Conservation (phyloP, 2,329 filamentous ascomycete genomes). For the Pseudomassariella vexata region DNA sequence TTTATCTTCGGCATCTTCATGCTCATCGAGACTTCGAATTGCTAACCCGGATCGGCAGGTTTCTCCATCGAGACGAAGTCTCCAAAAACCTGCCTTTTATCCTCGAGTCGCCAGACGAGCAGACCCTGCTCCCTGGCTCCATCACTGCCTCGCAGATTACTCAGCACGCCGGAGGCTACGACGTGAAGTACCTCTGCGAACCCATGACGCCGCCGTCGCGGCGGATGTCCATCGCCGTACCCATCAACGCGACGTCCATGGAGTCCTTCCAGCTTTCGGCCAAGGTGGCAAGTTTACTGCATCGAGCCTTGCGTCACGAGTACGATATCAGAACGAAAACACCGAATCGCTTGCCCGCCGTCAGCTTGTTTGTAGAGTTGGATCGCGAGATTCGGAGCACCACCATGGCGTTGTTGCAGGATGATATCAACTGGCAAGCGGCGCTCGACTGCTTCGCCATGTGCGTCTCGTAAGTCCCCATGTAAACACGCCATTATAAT, state of each 20-base stretch:
- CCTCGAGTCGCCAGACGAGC: slow-evolving; percentile 20
- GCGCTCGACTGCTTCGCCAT: slow-evolving; percentile 27
- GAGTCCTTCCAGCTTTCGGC: slow-evolving; percentile 23
- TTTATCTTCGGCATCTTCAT: not conserved
- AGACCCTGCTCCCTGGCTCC: slow-evolving; percentile 22
- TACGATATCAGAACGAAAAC: slow-evolving; percentile 14
- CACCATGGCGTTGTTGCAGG: slow-evolving; percentile 17
- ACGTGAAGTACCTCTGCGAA: slow-evolving; percentile 27
- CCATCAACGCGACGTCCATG: slow-evolving; percentile 1
- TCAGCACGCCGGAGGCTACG: slow-evolving; percentile 16
- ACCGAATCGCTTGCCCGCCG: slow-evolving; percentile 16
- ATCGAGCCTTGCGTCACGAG: slow-evolving; percentile 21
- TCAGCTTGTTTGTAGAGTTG: slow-evolving; percentile 18
- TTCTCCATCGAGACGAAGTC: slow-evolving; percentile 23
- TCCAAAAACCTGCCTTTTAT: slow-evolving; percentile 23
- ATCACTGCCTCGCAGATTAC: slow-evolving; percentile 14
- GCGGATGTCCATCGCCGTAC: slow-evolving; percentile 1
- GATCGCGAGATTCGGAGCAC: slow-evolving; percentile 22
- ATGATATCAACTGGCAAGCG: slow-evolving; percentile 23
- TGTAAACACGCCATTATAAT: too few species aligned
- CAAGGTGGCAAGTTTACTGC: slow-evolving; percentile 22
- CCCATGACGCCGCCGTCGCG: not conserved
- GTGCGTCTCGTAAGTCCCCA: slow-evolving; percentile 22
- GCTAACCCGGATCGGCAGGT: slow-evolving; percentile 15
- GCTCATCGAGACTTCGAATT: not conserved